These are phyloP conservation scores for Syzygium malaccense DNA, from an alignment of 441 rosid genomes.

Conservation along the genomic window DNA sequence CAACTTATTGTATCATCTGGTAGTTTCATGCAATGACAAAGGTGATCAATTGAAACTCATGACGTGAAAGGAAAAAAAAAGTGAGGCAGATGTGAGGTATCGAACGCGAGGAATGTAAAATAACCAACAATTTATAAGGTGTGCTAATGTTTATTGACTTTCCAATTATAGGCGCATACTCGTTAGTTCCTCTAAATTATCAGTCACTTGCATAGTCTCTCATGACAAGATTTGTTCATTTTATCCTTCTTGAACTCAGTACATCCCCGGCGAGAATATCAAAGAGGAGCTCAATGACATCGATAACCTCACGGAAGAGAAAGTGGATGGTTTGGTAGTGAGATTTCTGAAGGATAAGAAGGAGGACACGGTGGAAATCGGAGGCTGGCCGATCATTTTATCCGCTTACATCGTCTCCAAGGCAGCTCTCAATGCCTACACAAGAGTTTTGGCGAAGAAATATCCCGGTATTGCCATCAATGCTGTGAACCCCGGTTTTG, in stretches of 20 bases:
- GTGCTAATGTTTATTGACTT: too few species aligned
- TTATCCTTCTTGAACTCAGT: neutral
- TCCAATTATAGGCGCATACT: too few species aligned
- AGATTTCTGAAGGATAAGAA: neutral
- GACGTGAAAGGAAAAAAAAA: too few species aligned
- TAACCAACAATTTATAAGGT: too few species aligned
- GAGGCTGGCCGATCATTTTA: neutral
- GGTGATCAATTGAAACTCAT: too few species aligned
- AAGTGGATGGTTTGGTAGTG: neutral
- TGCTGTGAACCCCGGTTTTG: constrained; percentile 4
- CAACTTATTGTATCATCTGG: neutral
- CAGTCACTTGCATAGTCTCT: neutral
- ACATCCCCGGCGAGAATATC: neutral
- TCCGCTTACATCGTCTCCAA: neutral
- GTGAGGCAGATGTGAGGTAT: too few species aligned
- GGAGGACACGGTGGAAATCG: neutral
- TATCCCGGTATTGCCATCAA: neutral
- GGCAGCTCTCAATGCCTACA: constrained; percentile 5
- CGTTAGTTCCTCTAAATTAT: neutral
- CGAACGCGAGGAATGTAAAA: too few species aligned
- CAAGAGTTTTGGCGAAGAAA: constrained; percentile 4
- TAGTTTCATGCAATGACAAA: neutral
- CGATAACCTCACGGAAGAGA: neutral
- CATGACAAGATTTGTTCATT: neutral
- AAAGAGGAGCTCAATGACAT: neutral